Base-by-base conservation (phyloP, 2,329 filamentous ascomycete species). In the Elsinoe perseae region DNA sequence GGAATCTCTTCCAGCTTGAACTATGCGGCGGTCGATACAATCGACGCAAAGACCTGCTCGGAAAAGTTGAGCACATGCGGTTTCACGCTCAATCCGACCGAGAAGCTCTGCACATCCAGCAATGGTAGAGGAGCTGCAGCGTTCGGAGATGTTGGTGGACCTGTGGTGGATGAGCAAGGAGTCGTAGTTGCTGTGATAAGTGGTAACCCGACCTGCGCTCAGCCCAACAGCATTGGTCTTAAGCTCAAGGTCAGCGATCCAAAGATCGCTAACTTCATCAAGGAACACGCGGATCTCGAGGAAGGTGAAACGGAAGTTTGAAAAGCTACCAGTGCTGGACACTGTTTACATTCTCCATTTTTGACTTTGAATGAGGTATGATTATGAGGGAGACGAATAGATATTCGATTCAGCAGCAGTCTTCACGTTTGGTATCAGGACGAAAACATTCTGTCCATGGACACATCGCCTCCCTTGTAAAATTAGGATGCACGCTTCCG, bases 101-200 rank as follows among this genome's bases (percentile, higher is more conserved):
- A 59, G 25, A 50, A 56, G 28, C 30, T 59, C 7, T 59, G 57
- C 20, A 54, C 38, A 3, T 25, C 34, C 3, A 50, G 36, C 36
- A 30, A 46, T n/a, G 40, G 30, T 3, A 27, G 28, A 14, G 53
- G 30, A 7, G 30, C 27, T 14, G 54, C 55, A 4, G 46, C 46
- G 10, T 59, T 57, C 34, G 57, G 57, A 16, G 54, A 57, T 38
- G 54, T 23, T 21, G 57, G 57, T 9, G 54, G 57, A 8, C 57
- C 58, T 12, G 55, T 59, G 5, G 10, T 59, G 1, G 50, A 55
- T 40, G 42, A 40, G 18, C 25, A 54, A n/a, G 58, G 58, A 2
- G 23, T 28, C 7, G 40, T 59, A 21, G 42, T 59, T 10, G 58
- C 38, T 4, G 14, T 59, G 21, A 55, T 57, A 7, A 40, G 36